A percentile compares a stretch with the other conserved stretches of the same genome.
Conservation (phyloP, 2,329 filamentous ascomycete genomes). For the Phialemonium atrogriseum region DNA sequence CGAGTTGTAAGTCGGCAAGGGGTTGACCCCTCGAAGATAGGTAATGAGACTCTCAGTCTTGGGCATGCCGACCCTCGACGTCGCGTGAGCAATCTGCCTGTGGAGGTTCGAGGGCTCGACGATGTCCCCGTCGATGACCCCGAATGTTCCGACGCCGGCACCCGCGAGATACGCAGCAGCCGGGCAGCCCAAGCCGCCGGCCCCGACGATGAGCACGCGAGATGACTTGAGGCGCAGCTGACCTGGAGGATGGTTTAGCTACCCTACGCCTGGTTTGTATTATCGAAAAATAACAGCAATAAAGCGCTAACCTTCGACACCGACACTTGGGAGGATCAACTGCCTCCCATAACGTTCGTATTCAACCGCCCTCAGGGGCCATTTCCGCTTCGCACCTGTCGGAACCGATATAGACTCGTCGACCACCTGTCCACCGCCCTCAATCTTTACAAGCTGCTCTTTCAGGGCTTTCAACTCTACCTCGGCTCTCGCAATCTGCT, state of each 20-base stretch:
- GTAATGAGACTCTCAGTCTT: slow-evolving; percentile 74
- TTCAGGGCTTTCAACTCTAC: slow-evolving; percentile 36
- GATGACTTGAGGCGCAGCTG: slow-evolving; percentile 66
- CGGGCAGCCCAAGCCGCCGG: slow-evolving; percentile 85
- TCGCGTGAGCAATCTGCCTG: slow-evolving; percentile 78
- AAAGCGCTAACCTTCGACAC: slow-evolving; percentile 56
- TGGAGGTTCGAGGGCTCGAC: slow-evolving; percentile 91
- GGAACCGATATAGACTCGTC: slow-evolving; percentile 5
- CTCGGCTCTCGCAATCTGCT: slow-evolving; percentile 39
- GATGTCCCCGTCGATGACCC: slow-evolving; percentile 77
- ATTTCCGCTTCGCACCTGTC: slow-evolving; percentile 30
- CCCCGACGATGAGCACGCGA: slow-evolving; percentile 72
- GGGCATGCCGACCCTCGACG: slow-evolving; percentile 57
- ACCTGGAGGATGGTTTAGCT: slow-evolving; percentile 35
- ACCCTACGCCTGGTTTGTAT: neutral
- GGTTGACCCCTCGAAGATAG: slow-evolving; percentile 58
- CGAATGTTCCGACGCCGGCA: slow-evolving; percentile 75
- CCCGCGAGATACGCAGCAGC: slow-evolving; percentile 89
- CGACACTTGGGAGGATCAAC: slow-evolving; percentile 78
- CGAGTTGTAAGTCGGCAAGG: slow-evolving; percentile 54
- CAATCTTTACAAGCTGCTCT: slow-evolving; percentile 33
- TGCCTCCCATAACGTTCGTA: slow-evolving; percentile 85
- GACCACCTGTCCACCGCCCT: slow-evolving; percentile 16
- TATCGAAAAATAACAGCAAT: neutral
- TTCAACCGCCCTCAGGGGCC: slow-evolving; percentile 65